Base-by-base conservation (phyloP, 2,329 filamentous ascomycete species). In the Colletotrichum sidae region DNA sequence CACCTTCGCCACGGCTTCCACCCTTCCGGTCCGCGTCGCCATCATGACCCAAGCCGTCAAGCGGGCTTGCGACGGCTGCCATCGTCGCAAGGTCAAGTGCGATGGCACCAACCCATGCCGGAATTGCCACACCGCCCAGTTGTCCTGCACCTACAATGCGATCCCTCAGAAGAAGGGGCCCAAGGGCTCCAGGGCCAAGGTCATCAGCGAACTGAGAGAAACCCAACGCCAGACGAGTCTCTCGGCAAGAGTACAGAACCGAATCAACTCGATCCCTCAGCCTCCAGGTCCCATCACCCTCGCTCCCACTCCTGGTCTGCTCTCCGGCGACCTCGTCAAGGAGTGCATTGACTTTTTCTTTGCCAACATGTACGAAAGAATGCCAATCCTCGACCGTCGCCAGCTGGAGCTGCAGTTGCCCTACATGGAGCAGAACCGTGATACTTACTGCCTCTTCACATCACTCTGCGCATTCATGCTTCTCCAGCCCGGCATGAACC, bases 91-190 rank as follows among this genome's bases (percentile, higher is more conserved):
- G 77, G 90, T 92, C 74, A 92, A 91, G 76, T 92, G 90, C 74
- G 89, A 92, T 73, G 89, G 89, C 63, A 81, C 88, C 73, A 89
- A 89, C 71, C 90, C 90, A 17, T 93, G 90, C 77, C 85, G 87
- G 66, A 92, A 92, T 77, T 93, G 90, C 77, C 83, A 84, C 11
- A 86, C 89, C 8, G 88, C 90, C 7, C 84, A 88, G 72, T 81
- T 92, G 15, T 82, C 84, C 11, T 93, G 90, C 81, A 92, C 90
- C 37, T 93, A 92, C 83, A 89, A 91, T 79, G 88, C 89, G 39
- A 88, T 92, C 41, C 90, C 90, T 2, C 90, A 91, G 78, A 92
- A 92, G 80, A 92, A 92, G 76, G 90, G 90, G 1, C 90, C 90
- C 47, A 92, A 92, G 77, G 90, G 90, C 69, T 91, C 88, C 38